Evolutionary conservation across 1,139 yeast species (phyloP), one percentile per base, ranked within the genome.

Genomic region (Hemisphaericaspora subhashii): DNA sequence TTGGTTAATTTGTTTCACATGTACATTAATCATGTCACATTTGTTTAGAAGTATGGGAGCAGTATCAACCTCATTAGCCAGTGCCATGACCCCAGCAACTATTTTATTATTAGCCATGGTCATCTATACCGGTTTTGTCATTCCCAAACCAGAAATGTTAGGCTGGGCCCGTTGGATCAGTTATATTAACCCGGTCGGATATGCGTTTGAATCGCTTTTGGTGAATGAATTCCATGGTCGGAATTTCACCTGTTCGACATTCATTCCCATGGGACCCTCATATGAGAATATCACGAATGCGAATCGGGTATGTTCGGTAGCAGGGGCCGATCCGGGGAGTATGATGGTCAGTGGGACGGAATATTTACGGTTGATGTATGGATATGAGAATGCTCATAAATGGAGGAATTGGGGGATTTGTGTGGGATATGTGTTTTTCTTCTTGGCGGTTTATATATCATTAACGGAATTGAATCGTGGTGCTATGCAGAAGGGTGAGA

Each of bases 401-500:
- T 89, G 96, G 96, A 81, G 96, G 66, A 83, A 88, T 54, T 77
- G 80, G 47, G 96, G 95, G 57, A 83, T 88, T 49, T 64, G 74
- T 29, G 42, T 81, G 46, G 87, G 71, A 0, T 85, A 74, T 54
- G 62, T 66, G 21, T 36, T 80, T 16, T 74, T 82, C 59, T 83
- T 84, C 60, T 64, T 83, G 40, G 52, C 52, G 33, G 65, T 79
- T 18, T 83, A 84, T 55, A 61, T 87, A 52, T 34, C 68, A 6
- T 71, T 81, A 45, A 77, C 82, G 44, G 92, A 84, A 63, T 64
- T 66, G 45, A 83, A 83, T 54, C 84, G 82, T 53, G 88, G 90
- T 60, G 81, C 88, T 20, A 79, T 81, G 68, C 89, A 87, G 59
- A 85, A 82, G 68, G 96, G 96, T 66, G 96, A 88, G 65, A 77